Evolutionary conservation across 2,329 filamentous ascomycete species (phyloP).

Genomic region (Aspergillus latus): DNA sequence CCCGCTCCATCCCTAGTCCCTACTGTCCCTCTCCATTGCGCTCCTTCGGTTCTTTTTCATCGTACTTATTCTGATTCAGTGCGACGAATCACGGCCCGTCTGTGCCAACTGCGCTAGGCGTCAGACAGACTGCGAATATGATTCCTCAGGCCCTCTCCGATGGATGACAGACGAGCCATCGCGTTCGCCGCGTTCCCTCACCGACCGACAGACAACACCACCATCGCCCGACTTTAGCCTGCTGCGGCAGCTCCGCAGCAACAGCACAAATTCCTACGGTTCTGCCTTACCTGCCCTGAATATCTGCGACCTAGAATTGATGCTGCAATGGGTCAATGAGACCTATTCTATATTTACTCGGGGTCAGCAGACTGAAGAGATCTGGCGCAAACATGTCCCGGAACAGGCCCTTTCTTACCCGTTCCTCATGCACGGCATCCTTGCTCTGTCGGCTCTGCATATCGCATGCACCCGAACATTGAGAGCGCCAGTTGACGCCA

Average conservation of each 20-base stretch:
- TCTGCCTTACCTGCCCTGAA: slow-evolving; percentile 36
- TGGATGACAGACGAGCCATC: slow-evolving; percentile 33
- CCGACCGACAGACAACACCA: slow-evolving; percentile 20
- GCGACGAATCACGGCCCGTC: slow-evolving; percentile 33
- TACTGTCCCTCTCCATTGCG: not conserved
- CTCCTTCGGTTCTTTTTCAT: not conserved
- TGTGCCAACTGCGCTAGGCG: slow-evolving; percentile 37
- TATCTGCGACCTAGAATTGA: slow-evolving; percentile 47
- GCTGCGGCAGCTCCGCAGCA: slow-evolving; percentile 23
- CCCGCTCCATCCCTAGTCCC: not conserved
- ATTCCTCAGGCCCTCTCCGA: slow-evolving; percentile 30
- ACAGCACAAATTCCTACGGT: slow-evolving; percentile 7
- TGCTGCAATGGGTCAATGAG: slow-evolving; percentile 40
- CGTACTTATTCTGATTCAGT: slow-evolving; percentile 22
- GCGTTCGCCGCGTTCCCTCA: slow-evolving; percentile 14
- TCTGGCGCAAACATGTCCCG: slow-evolving; percentile 35
- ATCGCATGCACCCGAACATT: slow-evolving; percentile 30
- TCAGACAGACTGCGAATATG: slow-evolving; percentile 34
- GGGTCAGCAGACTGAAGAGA: slow-evolving; percentile 30
- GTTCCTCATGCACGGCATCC: slow-evolving; percentile 40
- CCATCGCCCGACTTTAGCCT: slow-evolving; percentile 27
- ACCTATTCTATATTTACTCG: slow-evolving; percentile 35
- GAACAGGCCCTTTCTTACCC: slow-evolving; percentile 36
- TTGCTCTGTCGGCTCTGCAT: slow-evolving; percentile 37
- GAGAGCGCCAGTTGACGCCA: slow-evolving; percentile 8